Evolutionary conservation across 208 protist species (phyloP).

Genomic region (Novymonas esmeraldas): DNA sequence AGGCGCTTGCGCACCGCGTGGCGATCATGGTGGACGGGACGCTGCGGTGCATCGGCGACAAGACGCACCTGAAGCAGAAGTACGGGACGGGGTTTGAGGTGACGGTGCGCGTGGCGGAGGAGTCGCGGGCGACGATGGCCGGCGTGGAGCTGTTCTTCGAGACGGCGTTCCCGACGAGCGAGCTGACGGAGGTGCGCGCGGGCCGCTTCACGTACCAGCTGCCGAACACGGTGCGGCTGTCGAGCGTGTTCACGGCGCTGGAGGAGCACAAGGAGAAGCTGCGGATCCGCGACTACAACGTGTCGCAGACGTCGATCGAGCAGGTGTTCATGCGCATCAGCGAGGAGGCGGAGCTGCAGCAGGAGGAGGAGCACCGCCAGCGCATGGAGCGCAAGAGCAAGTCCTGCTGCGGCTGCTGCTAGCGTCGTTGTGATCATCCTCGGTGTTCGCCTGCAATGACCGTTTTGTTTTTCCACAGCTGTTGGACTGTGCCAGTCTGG

Average conservation of each 20-base stretch:
- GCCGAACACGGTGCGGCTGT: constrained; percentile 36
- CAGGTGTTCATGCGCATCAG: constrained; percentile 89
- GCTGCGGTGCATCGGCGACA: constrained; percentile 87
- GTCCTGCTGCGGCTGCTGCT: background rate
- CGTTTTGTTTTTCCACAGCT: background rate
- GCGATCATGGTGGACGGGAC: constrained; percentile 91
- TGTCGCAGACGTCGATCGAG: constrained; percentile 84
- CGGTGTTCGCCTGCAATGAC: background rate
- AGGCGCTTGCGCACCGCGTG: constrained; percentile 81
- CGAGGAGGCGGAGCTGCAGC: constrained; percentile 43
- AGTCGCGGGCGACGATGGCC: constrained; percentile 7
- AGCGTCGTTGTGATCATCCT: background rate
- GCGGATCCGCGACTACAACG: constrained; percentile 72
- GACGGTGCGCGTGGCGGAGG: constrained; percentile 32
- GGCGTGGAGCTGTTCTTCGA: constrained; percentile 44
- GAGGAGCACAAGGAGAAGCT: constrained; percentile 42
- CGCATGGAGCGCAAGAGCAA: background rate
- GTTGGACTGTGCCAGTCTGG: too few relatives aligned
- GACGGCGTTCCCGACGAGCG: constrained; percentile 27
- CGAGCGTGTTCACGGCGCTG: constrained; percentile 45
- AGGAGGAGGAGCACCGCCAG: constrained; percentile 31
- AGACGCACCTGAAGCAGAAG: constrained; percentile 85
- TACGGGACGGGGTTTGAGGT: constrained; percentile 76
- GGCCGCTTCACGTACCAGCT: constrained; percentile 51
- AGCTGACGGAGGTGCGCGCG: constrained; percentile 44